A percentile compares a stretch with the other conserved stretches of the same genome.
Evolutionary conservation across 345 rosid genomes (phyloP).

Genomic region (Heritiera fomes): DNA sequence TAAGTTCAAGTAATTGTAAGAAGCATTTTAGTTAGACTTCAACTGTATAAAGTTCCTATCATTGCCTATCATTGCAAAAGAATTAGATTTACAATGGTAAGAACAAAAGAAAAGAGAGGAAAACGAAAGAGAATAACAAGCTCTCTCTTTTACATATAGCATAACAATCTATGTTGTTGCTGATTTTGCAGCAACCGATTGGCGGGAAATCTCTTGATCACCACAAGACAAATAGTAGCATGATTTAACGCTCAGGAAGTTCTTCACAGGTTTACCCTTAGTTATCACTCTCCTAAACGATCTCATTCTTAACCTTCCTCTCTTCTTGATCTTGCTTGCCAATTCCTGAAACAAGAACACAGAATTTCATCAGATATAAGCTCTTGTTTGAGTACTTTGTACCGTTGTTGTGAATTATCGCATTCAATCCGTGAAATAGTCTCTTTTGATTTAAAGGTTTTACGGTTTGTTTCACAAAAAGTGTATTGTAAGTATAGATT

Average conservation of each 20-base stretch:
- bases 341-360: neutral
- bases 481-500: no score
- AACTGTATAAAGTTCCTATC: neutral
- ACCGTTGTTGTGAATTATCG: no score
- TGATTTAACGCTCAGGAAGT: conserved; percentile 4
- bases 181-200: neutral
- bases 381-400: neutral
- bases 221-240: conserved; percentile 19
- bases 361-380: neutral
- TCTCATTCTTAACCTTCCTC: neutral
- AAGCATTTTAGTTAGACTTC: no score
- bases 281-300: neutral
- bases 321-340: neutral
- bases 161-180: neutral
- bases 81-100: neutral
- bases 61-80: neutral
- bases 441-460: no score
- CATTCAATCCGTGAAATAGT: no score
- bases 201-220: neutral
- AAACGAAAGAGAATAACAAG: neutral
- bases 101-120: neutral
- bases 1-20: no score
- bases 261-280: neutral
- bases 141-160: neutral
- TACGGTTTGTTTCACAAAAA: no score